Conservation (phyloP, 768 basidiomycete genomes). For the Pleurotus giganteus region DNA sequence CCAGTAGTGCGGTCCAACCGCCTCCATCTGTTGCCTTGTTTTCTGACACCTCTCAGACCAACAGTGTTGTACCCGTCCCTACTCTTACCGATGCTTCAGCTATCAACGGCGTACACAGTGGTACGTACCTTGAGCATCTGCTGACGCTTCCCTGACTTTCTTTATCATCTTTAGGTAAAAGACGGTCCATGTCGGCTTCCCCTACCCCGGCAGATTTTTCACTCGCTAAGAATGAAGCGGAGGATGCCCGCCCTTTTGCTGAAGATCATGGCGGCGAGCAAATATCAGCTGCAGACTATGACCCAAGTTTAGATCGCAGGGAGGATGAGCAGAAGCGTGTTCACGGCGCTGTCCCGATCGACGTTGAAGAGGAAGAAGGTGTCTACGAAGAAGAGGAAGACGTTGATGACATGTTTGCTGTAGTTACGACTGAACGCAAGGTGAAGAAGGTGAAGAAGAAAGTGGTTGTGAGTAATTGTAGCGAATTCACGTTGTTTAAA, state of each 20-base stretch:
- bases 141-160: constrained; percentile 7
- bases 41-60: constrained; percentile 66
- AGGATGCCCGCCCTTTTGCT: constrained; percentile 40
- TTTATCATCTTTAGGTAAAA: constrained; percentile 34
- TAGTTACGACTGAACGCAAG: constrained; percentile 40
- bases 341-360: constrained; percentile 33
- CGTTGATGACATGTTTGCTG: constrained; percentile 95
- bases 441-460: constrained; percentile 60
- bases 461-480: constrained; percentile 40
- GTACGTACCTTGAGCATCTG: constrained; percentile 17
- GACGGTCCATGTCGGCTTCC: constrained; percentile 55
- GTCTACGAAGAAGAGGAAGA: constrained; percentile 78
- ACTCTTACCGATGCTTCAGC: constrained; percentile 13
- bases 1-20: constrained; percentile 76
- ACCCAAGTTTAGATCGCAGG: constrained; percentile 70
- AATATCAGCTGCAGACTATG: constrained; percentile 91
- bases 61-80: constrained; percentile 39
- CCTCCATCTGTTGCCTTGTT: constrained; percentile 53
- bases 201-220: constrained; percentile 62
- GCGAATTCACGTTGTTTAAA: neutral
- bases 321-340: constrained; percentile 80
- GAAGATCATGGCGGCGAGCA: constrained; percentile 58
- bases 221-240: constrained; percentile 63
- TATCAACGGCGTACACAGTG: constrained; percentile 5
- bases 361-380: constrained; percentile 49